Percentiles rank a stretch among this genome's conserved stretches.
Conservation (phyloP, 2,329 filamentous ascomycete genomes). For the Penicillium paneum region DNA sequence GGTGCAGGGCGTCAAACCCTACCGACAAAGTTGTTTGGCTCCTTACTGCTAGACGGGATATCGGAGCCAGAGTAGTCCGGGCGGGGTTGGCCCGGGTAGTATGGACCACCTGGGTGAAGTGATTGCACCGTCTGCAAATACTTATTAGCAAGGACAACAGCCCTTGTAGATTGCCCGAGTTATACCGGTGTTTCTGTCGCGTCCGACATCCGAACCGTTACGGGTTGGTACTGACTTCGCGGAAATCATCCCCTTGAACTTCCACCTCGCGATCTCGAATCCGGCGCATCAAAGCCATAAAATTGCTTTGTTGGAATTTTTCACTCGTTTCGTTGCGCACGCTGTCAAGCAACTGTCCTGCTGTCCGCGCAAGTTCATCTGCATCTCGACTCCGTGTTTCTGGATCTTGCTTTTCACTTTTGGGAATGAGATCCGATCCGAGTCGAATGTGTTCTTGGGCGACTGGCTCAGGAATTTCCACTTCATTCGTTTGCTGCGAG, state of each 20-base stretch:
- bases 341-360: constrained; percentile 65
- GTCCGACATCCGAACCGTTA: constrained; percentile 37
- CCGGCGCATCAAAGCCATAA: constrained; percentile 72
- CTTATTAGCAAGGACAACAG: constrained; percentile 36
- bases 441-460: constrained; percentile 34
- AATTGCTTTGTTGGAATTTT: constrained; percentile 76
- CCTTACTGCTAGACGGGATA: constrained; percentile 25
- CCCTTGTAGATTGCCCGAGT: constrained; percentile 26
- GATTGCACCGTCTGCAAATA: constrained; percentile 39
- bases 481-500: constrained; percentile 18
- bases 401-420: constrained; percentile 33
- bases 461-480: constrained; percentile 11
- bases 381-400: constrained; percentile 47
- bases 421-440: constrained; percentile 44
- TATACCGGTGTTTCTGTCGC: constrained; percentile 40
- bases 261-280: constrained; percentile 69
- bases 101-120: constrained; percentile 47
- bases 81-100: constrained; percentile 38
- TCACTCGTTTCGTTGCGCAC: constrained; percentile 65
- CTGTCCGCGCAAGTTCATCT: constrained; percentile 69
- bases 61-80: constrained; percentile 8
- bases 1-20: constrained; percentile 5
- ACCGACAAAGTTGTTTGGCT: constrained; percentile 10
- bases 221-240: constrained; percentile 47
- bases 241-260: constrained; percentile 64